A percentile compares a stretch with the other conserved stretches of the same genome.
phyloP scores from a whole-genome alignment of 1,139 yeast genomes.

The Yamadazyma triangularis region DNA sequence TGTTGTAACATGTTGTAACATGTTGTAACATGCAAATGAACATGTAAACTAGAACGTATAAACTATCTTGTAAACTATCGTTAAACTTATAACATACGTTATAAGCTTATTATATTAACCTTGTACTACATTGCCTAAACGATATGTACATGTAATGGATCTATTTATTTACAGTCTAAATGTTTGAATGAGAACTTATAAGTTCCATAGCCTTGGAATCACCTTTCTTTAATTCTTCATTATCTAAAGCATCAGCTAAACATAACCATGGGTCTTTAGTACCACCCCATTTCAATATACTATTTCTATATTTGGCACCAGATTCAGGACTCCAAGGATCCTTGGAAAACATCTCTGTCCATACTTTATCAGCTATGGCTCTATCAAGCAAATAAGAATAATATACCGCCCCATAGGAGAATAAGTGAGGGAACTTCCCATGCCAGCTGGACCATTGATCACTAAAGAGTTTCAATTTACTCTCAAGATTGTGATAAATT shows the following conservation, averaged over 20 bases:
- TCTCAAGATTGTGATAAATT: conserved; percentile 65
- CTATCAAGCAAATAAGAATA: conserved; percentile 89
- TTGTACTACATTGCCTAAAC: no score
- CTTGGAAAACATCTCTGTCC: conserved; percentile 64
- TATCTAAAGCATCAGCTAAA: conserved; percentile 71
- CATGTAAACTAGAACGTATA: no score
- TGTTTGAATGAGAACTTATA: conserved; percentile 10
- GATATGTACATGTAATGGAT: no score
- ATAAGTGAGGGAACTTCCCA: conserved; percentile 89
- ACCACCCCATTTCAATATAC: conserved; percentile 91
- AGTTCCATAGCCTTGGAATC: conserved; percentile 68
- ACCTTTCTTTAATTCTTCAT: conserved; percentile 57
- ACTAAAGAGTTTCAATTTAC: conserved; percentile 48
- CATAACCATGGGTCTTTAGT: conserved; percentile 87
- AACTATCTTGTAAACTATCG: no score
- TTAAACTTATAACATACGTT: no score
- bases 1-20: no score
- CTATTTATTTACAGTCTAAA: no score
- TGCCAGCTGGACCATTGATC: conserved; percentile 81
- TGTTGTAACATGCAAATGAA: no score
- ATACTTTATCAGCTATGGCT: conserved; percentile 84
- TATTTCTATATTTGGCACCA: conserved; percentile 69
- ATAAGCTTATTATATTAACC: no score
- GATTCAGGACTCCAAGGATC: conserved; percentile 70
- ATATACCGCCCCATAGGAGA: conserved; percentile 92